phyloP scores from a whole-genome alignment of 1,284 basidiomycete genomes.

The Spongiforma sp. region DNA sequence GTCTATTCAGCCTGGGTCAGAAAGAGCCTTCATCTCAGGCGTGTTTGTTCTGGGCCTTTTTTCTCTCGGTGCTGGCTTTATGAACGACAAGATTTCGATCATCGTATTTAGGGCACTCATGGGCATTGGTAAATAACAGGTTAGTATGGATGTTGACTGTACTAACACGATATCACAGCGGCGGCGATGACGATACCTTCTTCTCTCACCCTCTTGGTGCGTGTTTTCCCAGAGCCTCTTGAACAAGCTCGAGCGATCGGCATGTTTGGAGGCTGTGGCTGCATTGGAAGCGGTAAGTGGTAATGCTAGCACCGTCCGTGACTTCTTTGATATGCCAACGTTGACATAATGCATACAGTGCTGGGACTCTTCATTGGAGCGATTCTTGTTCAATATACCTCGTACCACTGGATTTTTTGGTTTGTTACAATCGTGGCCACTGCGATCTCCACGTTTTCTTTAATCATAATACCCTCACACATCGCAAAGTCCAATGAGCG shows the following conservation, averaged over 20 bases:
- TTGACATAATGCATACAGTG: constrained; percentile 24
- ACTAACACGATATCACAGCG: constrained; percentile 31
- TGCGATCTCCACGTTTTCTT: constrained; percentile 39
- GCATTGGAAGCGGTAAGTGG: constrained; percentile 49
- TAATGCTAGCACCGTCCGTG: background rate
- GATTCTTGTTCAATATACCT: constrained; percentile 43
- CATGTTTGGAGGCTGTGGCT: constrained; percentile 50
- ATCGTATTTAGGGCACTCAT: background rate
- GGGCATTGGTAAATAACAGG: constrained; percentile 31
- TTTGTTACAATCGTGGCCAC: constrained; percentile 45
- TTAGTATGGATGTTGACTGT: background rate
- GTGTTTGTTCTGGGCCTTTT: constrained; percentile 42
- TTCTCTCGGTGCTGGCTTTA: constrained; percentile 48
- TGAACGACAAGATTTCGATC: constrained; percentile 45
- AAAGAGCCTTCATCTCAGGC: constrained; percentile 36
- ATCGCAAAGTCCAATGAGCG: constrained; percentile 5
- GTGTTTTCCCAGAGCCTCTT: constrained; percentile 47
- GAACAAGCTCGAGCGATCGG: constrained; percentile 53
- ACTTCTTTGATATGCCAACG: background rate
- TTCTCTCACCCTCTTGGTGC: constrained; percentile 51
- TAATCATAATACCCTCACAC: constrained; percentile 35
- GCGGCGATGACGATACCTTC: constrained; percentile 54
- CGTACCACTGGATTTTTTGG: constrained; percentile 54
- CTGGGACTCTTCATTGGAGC: constrained; percentile 42
- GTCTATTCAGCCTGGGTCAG: constrained; percentile 15